Conservation (phyloP, 2,329 filamentous ascomycete genomes). For the Teratosphaeria pseudoeucalypti region DNA sequence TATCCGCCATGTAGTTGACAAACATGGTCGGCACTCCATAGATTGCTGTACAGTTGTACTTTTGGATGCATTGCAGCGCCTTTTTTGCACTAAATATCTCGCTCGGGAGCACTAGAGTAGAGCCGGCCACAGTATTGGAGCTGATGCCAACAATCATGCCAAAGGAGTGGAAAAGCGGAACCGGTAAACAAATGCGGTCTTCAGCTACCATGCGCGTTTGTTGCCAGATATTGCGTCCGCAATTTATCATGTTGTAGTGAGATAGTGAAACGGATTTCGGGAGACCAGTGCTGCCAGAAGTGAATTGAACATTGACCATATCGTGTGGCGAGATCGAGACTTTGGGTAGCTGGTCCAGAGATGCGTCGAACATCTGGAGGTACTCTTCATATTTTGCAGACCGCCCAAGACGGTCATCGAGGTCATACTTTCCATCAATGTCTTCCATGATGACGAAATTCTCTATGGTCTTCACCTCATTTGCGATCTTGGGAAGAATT, state of each 20-base stretch:
- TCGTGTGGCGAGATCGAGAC: slow-evolving; percentile 17
- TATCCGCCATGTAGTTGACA: slow-evolving; percentile 40
- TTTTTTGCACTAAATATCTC: slow-evolving; percentile 48
- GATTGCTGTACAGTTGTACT: slow-evolving; percentile 51
- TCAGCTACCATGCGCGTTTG: slow-evolving; percentile 29
- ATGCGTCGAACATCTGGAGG: slow-evolving; percentile 10
- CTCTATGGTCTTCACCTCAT: slow-evolving; percentile 30
- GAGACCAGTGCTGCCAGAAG: slow-evolving; percentile 59
- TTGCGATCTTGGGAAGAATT: slow-evolving; percentile 41
- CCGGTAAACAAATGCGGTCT: slow-evolving; percentile 69
- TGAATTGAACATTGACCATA: slow-evolving; percentile 41
- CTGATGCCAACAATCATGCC: slow-evolving; percentile 50
- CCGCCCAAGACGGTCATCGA: slow-evolving; percentile 9
- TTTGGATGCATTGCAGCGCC: slow-evolving; percentile 33
- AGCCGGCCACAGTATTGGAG: slow-evolving; percentile 35
- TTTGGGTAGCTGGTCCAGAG: slow-evolving; percentile 10
- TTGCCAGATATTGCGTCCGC: slow-evolving; percentile 19
- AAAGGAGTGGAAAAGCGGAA: slow-evolving; percentile 79
- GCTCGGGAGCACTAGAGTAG: slow-evolving; percentile 64
- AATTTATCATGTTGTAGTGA: slow-evolving; percentile 4
- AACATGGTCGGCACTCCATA: slow-evolving; percentile 83
- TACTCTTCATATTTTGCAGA: slow-evolving; percentile 16
- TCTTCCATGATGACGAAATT: slow-evolving; percentile 45
- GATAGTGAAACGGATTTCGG: slow-evolving; percentile 63
- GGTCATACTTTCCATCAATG: slow-evolving; percentile 15